Evolutionary conservation across 2,329 filamentous ascomycete genomes (phyloP).

Genomic region (Penicillium polonicum): DNA sequence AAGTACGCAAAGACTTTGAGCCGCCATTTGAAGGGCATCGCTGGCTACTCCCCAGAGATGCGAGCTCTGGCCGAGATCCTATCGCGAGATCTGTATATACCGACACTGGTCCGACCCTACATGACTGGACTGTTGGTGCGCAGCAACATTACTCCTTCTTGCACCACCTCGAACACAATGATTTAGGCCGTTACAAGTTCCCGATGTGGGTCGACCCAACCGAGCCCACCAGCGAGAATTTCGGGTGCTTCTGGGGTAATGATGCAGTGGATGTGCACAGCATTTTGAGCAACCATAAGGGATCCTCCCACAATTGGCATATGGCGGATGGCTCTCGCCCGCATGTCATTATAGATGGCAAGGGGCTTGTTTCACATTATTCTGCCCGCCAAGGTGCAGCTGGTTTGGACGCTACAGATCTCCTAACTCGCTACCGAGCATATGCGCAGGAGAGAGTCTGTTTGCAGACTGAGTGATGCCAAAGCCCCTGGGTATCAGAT

Average conservation of each 20-base stretch:
- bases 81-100: slow-evolving; percentile 52
- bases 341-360: slow-evolving; percentile 53
- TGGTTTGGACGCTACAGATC: slow-evolving; percentile 52
- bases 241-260: slow-evolving; percentile 54
- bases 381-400: slow-evolving; percentile 46
- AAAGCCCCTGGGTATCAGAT: not conserved
- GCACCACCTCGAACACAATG: slow-evolving; percentile 51
- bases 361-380: slow-evolving; percentile 56
- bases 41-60: slow-evolving; percentile 49
- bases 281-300: slow-evolving; percentile 44
- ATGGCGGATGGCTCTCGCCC: slow-evolving; percentile 28
- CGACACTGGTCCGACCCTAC: slow-evolving; percentile 44
- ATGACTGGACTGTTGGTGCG: slow-evolving; percentile 52
- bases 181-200: slow-evolving; percentile 51
- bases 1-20: slow-evolving; percentile 27
- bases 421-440: slow-evolving; percentile 53
- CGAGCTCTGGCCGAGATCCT: slow-evolving; percentile 44
- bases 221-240: slow-evolving; percentile 54
- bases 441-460: slow-evolving; percentile 57
- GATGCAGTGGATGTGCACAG: slow-evolving; percentile 50
- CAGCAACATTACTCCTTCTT: slow-evolving; percentile 49
- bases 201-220: slow-evolving; percentile 49
- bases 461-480: slow-evolving; percentile 14
- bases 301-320: slow-evolving; percentile 40
- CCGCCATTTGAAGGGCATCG: slow-evolving; percentile 45